A percentile compares a stretch with the other conserved stretches of the same genome.
Evolutionary conservation across 371 early-diverging fungal genomes (phyloP).

Genomic region (Circinella minor): DNA sequence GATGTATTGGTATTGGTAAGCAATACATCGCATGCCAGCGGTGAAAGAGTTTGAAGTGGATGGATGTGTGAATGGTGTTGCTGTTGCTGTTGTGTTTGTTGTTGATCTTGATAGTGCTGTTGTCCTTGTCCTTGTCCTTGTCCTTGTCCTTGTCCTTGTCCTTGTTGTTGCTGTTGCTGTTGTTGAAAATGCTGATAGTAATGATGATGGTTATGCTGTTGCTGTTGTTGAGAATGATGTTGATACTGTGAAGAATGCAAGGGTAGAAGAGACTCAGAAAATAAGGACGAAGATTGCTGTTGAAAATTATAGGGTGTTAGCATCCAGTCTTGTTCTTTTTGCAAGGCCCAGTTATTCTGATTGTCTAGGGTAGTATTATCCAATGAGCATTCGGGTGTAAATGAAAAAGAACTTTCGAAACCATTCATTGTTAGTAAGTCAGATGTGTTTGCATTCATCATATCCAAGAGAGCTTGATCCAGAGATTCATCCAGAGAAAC

Average conservation of each 20-base stretch:
- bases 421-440: background rate
- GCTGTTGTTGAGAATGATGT: background rate
- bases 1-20: background rate
- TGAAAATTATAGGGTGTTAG: background rate
- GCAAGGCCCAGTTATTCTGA: background rate
- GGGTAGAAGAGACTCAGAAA: no score
- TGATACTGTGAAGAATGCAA: no score
- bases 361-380: background rate
- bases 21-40: conserved; percentile 1
- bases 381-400: background rate
- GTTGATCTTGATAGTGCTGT: background rate
- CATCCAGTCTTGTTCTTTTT: conserved; percentile 8
- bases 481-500: background rate
- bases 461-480: conserved; percentile 8
- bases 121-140: no score
- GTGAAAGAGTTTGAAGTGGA: conserved; percentile 9
- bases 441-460: background rate
- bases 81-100: background rate
- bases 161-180: background rate
- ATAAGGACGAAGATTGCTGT: no score
- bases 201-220: background rate
- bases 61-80: conserved; percentile 8
- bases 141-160: no score
- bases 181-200: background rate
- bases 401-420: background rate